Conservation (phyloP, 345 rosid species). For the Gossypium thurberi region DNA sequence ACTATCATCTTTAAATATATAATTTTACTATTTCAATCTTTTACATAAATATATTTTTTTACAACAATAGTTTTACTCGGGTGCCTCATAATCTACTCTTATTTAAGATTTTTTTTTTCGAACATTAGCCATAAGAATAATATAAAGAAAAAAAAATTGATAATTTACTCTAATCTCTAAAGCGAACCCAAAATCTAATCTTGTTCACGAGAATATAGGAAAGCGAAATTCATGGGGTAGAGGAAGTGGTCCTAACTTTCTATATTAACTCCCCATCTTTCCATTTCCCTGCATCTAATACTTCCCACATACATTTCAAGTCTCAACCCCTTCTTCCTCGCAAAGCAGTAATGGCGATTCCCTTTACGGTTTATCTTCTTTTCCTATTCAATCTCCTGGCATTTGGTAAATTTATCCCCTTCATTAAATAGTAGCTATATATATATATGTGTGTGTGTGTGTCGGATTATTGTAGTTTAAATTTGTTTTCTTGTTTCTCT, state of each 20-base stretch:
- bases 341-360: constrained; percentile 16
- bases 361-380: constrained; percentile 14
- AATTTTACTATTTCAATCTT: too few relatives aligned
- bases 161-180: neutral
- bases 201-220: constrained; percentile 27
- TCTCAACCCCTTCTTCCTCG: neutral
- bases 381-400: constrained; percentile 20
- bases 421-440: neutral
- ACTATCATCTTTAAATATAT: too few relatives aligned
- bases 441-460: neutral
- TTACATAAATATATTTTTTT: too few relatives aligned
- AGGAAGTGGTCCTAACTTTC: neutral
- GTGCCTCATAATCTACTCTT: too few relatives aligned
- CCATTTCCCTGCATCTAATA: constrained; percentile 2
- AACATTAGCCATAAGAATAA: too few relatives aligned
- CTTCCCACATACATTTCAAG: neutral
- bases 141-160: too few relatives aligned
- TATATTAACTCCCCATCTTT: constrained; percentile 15
- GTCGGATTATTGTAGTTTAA: neutral
- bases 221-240: neutral
- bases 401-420: constrained; percentile 8
- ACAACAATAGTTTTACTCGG: too few relatives aligned
- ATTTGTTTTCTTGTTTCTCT: neutral
- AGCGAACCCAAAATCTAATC: neutral
- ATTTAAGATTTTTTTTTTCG: too few relatives aligned